Evolutionary conservation across 495 filamentous ascomycete genomes (phyloP).

Genomic region (Ramalina peruviana): DNA sequence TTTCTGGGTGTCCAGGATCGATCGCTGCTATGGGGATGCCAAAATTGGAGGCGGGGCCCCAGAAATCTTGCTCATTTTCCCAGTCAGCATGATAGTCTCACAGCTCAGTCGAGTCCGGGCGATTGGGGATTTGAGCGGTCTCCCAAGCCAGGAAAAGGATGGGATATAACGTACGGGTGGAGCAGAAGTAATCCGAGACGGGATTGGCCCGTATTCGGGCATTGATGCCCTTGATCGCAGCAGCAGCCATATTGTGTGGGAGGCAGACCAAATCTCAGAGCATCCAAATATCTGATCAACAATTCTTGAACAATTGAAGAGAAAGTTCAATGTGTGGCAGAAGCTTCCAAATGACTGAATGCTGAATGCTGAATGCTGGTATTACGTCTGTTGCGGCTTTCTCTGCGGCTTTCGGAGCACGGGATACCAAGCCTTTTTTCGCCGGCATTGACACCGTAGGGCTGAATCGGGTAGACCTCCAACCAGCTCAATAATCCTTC

Average conservation of each 20-base stretch:
- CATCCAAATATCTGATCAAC: no score
- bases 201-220: constrained; percentile 90
- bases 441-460: constrained; percentile 2
- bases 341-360: no score
- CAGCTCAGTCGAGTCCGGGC: not conserved
- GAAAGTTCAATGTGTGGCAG: no score
- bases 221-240: constrained; percentile 84
- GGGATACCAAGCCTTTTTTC: constrained; percentile 4
- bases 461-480: no score
- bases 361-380: no score
- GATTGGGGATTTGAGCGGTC: not conserved
- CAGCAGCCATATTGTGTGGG: constrained; percentile 32
- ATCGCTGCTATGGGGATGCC: constrained; percentile 91
- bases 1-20: constrained; percentile 91
- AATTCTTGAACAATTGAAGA: no score
- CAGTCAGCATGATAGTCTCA: not conserved
- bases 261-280: no score
- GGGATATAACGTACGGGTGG: constrained; percentile 64
- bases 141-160: constrained; percentile 25
- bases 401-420: no score
- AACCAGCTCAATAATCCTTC: not conserved
- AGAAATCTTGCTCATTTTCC: constrained; percentile 60
- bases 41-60: constrained; percentile 96
- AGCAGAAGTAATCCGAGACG: constrained; percentile 82
- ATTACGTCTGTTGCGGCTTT: no score